Conservation (phyloP, 2,329 filamentous ascomycete species). For the Monilinia vaccinii-corymbosi region DNA sequence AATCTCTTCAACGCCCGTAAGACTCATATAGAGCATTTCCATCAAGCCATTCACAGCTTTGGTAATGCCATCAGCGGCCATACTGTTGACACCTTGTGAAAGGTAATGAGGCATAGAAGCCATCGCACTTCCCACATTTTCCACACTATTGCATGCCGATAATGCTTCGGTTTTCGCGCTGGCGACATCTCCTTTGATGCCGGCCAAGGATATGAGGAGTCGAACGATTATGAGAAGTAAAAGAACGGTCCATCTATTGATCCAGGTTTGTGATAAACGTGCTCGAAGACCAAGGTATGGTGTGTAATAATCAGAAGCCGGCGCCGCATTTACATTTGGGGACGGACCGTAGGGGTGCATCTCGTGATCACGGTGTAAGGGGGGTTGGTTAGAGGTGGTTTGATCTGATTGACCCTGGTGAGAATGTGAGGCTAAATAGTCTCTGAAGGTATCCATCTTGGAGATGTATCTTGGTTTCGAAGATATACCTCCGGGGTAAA, state of each 20-base stretch:
- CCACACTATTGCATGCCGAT: slow-evolving; percentile 82
- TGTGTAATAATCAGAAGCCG: slow-evolving; percentile 60
- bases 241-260: slow-evolving; percentile 94
- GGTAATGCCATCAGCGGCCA: slow-evolving; percentile 73
- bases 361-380: slow-evolving; percentile 26
- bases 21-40: slow-evolving; percentile 64
- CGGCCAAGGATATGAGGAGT: slow-evolving; percentile 65
- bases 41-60: slow-evolving; percentile 73
- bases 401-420: slow-evolving; percentile 23
- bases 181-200: slow-evolving; percentile 63
- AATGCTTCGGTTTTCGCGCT: slow-evolving; percentile 75
- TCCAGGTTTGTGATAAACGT: slow-evolving; percentile 89
- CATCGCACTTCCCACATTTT: slow-evolving; percentile 89
- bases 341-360: slow-evolving; percentile 22
- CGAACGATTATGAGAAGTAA: slow-evolving; percentile 77
- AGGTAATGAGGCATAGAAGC: slow-evolving; percentile 98
- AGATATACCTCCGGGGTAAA: slow-evolving; percentile 1
- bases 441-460: slow-evolving; percentile 27
- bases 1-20: slow-evolving; percentile 78
- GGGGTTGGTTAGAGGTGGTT: slow-evolving; percentile 31
- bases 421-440: slow-evolving; percentile 26
- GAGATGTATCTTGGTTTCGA: slow-evolving; percentile 17
- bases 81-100: slow-evolving; percentile 75
- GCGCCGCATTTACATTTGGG: slow-evolving; percentile 2
- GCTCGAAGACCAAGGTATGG: slow-evolving; percentile 87